Evolutionary conservation across 352 stramenopile genomes (phyloP).

Genomic region (Peronospora belbahrii): DNA sequence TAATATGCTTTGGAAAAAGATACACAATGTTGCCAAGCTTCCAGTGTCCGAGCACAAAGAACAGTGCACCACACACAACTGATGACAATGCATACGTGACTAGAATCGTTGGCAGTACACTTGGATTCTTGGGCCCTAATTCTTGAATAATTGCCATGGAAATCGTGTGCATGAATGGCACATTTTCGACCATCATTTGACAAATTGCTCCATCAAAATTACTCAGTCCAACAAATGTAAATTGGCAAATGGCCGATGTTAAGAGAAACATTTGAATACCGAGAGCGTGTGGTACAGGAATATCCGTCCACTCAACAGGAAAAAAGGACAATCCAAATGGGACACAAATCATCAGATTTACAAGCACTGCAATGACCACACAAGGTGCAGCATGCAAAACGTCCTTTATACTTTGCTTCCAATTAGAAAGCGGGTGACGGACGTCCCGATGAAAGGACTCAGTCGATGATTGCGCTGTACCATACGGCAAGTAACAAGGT

Average conservation of each 20-base stretch:
- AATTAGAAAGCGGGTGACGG: constrained; percentile 16
- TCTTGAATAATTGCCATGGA: constrained; percentile 80
- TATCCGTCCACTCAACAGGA: constrained; percentile 66
- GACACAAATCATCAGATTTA: constrained; percentile 86
- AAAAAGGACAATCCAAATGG: constrained; percentile 84
- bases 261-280: constrained; percentile 82
- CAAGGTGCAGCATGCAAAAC: constrained; percentile 38
- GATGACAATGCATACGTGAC: constrained; percentile 88
- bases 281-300: constrained; percentile 63
- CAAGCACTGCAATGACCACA: constrained; percentile 60
- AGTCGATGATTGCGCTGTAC: constrained; percentile 3
- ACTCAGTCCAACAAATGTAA: constrained; percentile 68
- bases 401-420: constrained; percentile 22
- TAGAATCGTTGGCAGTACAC: constrained; percentile 86
- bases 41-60: constrained; percentile 86
- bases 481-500: constrained; percentile 21
- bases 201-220: constrained; percentile 67
- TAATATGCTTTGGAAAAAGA: constrained; percentile 92
- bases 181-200: constrained; percentile 95
- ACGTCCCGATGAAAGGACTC: constrained; percentile 11
- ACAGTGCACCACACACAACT: constrained; percentile 83
- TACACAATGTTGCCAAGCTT: constrained; percentile 89
- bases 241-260: constrained; percentile 73
- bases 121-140: constrained; percentile 60
- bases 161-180: constrained; percentile 92